Percentiles rank a stretch among this genome's conserved stretches.
These are phyloP conservation scores for Ophiocordyceps unilateralis DNA, from an alignment of 2,329 filamentous ascomycete species.

Conservation along the genomic window DNA sequence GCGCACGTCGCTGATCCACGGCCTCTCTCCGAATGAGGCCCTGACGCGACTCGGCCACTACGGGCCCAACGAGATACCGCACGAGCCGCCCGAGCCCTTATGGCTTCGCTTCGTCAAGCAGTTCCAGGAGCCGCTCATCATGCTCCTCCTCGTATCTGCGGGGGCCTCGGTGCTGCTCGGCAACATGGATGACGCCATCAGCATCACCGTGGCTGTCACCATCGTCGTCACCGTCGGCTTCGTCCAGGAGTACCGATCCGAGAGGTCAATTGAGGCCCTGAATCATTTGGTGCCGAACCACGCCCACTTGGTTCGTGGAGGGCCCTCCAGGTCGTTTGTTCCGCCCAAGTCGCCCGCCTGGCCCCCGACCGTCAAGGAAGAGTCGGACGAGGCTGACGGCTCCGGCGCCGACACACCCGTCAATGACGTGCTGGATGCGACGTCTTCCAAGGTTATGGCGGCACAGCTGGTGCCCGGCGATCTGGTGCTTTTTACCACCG, in stretches of 20 bases:
- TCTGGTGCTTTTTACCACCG: constrained; percentile 83
- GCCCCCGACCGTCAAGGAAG: constrained; percentile 26
- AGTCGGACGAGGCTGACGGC: constrained; percentile 23
- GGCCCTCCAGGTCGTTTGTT: constrained; percentile 17
- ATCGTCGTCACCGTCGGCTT: constrained; percentile 96
- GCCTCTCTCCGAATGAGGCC: constrained; percentile 67
- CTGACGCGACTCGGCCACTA: constrained; percentile 61
- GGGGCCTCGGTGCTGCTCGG: constrained; percentile 78
- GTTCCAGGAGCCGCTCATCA: constrained; percentile 88
- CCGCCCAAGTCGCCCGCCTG: constrained; percentile 24
- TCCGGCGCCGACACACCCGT: constrained; percentile 40
- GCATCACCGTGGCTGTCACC: constrained; percentile 87
- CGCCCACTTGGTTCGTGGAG: constrained; percentile 73
- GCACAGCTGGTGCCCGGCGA: constrained; percentile 81
- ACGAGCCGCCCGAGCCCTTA: constrained; percentile 81
- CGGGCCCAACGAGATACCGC: constrained; percentile 86
- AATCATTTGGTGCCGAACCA: constrained; percentile 89
- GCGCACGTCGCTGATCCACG: constrained; percentile 66
- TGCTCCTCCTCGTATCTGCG: constrained; percentile 80
- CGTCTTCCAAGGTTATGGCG: constrained; percentile 74
- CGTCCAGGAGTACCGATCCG: constrained; percentile 91
- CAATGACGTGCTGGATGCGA: constrained; percentile 48
- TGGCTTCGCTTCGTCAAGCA: constrained; percentile 94
- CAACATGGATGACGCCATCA: constrained; percentile 87
- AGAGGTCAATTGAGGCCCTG: constrained; percentile 90